Percentiles rank a stretch among this genome's conserved stretches.
Conservation (phyloP, 2,329 filamentous ascomycete species). For the Penicillium sp. region DNA sequence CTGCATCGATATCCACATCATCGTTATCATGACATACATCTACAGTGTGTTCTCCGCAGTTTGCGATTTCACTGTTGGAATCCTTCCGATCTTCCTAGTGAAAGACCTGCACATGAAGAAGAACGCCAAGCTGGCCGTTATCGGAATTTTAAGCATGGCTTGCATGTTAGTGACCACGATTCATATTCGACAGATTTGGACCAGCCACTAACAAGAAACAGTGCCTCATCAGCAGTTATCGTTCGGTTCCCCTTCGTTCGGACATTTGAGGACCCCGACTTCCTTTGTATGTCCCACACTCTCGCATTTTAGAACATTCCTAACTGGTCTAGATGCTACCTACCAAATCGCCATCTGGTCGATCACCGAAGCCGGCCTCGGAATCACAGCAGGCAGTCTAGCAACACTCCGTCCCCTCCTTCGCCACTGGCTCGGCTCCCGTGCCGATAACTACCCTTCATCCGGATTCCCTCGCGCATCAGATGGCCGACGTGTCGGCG, state of each 20-base stretch:
- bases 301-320: background rate
- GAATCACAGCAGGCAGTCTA: slow-evolving; percentile 48
- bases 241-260: slow-evolving; percentile 46
- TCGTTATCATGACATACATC: slow-evolving; percentile 36
- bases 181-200: slow-evolving; percentile 17
- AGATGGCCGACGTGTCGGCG: slow-evolving; percentile 18
- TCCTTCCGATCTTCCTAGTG: slow-evolving; percentile 56
- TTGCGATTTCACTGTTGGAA: slow-evolving; percentile 54
- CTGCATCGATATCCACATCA: slow-evolving; percentile 43
- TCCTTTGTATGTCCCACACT: slow-evolving; percentile 27
- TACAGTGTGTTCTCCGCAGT: slow-evolving; percentile 34
- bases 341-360: slow-evolving; percentile 46
- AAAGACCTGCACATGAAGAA: slow-evolving; percentile 56
- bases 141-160: slow-evolving; percentile 57
- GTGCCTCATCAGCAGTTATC: slow-evolving; percentile 47
- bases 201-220: slow-evolving; percentile 9
- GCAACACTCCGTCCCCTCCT: slow-evolving; percentile 52
- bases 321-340: slow-evolving; percentile 36
- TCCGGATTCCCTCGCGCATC: slow-evolving; percentile 20
- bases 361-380: slow-evolving; percentile 34
- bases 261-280: slow-evolving; percentile 39
- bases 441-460: slow-evolving; percentile 18
- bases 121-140: slow-evolving; percentile 53
- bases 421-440: slow-evolving; percentile 29
- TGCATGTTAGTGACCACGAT: slow-evolving; percentile 42